phyloP scores from a whole-genome alignment of 164 flowering plant species.

The Saururus chinensis region DNA sequence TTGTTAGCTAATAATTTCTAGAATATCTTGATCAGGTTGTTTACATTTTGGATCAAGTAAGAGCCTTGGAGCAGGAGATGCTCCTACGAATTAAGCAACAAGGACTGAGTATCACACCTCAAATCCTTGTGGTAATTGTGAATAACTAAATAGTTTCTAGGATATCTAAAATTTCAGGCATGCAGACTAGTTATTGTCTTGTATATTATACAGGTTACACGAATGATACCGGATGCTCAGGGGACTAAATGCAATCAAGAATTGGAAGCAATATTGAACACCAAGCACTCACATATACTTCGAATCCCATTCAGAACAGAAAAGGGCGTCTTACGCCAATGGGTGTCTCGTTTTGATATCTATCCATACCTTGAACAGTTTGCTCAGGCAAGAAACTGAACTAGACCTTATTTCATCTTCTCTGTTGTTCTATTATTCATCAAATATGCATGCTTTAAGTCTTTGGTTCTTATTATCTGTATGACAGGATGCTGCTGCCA shows the following conservation, averaged over 20 bases:
- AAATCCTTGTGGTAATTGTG: constrained; percentile 67
- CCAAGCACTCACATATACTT: constrained; percentile 71
- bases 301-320: constrained; percentile 79
- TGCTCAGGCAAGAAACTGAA: constrained; percentile 36
- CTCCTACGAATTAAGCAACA: constrained; percentile 70
- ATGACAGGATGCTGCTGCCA: constrained; percentile 61
- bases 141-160: neutral
- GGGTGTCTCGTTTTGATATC: constrained; percentile 93
- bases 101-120: constrained; percentile 70
- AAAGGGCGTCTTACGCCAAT: constrained; percentile 52
- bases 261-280: constrained; percentile 50
- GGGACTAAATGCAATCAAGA: constrained; percentile 89
- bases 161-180: neutral
- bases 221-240: constrained; percentile 84
- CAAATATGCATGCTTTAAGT: neutral
- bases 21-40: constrained; percentile 45
- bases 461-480: neutral
- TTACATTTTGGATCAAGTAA: constrained; percentile 94
- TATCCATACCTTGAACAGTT: constrained; percentile 89
- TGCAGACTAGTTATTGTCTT: neutral
- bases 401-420: neutral
- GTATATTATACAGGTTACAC: constrained; percentile 43
- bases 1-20: too few relatives aligned
- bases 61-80: constrained; percentile 82
- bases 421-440: neutral